These are phyloP conservation scores for Salix arbutifolia DNA, from an alignment of 345 rosid genomes.

Conservation along the genomic window DNA sequence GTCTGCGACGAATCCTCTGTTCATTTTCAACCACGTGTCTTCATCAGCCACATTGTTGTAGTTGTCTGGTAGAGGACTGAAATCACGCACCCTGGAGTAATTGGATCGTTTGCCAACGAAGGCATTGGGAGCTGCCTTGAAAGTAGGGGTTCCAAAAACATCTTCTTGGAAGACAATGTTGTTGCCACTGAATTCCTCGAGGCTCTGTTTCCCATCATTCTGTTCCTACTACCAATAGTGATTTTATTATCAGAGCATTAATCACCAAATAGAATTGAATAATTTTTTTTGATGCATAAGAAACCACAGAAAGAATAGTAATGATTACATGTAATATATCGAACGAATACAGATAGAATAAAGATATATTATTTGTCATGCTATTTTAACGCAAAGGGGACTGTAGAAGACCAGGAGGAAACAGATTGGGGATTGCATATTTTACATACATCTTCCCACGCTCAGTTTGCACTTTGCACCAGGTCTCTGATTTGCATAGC, in stretches of 20 bases:
- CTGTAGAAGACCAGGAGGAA: not conserved
- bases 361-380: not conserved
- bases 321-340: not conserved
- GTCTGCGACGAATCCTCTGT: slow-evolving; percentile 77
- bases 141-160: slow-evolving; percentile 54
- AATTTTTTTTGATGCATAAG: not conserved
- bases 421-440: not conserved
- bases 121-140: slow-evolving; percentile 54
- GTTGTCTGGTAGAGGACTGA: slow-evolving; percentile 77
- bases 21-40: slow-evolving; percentile 90
- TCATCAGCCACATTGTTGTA: slow-evolving; percentile 82
- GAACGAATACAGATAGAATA: not conserved
- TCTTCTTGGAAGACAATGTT: slow-evolving; percentile 36
- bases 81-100: slow-evolving; percentile 53
- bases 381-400: not conserved
- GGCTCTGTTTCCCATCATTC: slow-evolving; percentile 37
- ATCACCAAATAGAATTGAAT: not conserved
- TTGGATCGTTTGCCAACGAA: slow-evolving; percentile 76
- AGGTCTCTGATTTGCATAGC: not conserved
- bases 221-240: slow-evolving; percentile 20
- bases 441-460: not conserved
- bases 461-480: not conserved
- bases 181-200: slow-evolving; percentile 38
- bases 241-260: not conserved
- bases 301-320: not conserved